These are phyloP conservation scores for Microstegium vimineum DNA, from an alignment of 176 grass and related monocot species.

Conservation along the genomic window DNA sequence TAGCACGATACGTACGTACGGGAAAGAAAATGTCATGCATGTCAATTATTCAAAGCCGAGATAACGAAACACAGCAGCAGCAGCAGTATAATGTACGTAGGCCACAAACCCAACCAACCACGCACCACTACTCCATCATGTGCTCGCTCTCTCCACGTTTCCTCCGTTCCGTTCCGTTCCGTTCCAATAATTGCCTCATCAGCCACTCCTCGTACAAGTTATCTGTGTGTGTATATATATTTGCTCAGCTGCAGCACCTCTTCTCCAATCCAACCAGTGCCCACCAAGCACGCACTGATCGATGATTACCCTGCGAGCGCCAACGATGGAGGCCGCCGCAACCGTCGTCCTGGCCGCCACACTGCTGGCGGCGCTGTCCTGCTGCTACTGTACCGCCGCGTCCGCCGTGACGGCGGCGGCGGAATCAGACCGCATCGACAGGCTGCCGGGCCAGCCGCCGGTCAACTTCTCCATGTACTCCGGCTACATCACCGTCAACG, in stretches of 20 bases:
- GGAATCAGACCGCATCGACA: conserved; percentile 45
- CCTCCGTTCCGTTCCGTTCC: too few species aligned
- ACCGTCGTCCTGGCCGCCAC: conserved; percentile 20
- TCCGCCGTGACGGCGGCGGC: background rate
- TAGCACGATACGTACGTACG: too few species aligned
- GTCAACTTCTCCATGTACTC: conserved; percentile 92
- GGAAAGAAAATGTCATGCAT: too few species aligned
- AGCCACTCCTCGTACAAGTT: background rate
- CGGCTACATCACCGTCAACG: conserved; percentile 77
- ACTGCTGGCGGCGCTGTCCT: conserved; percentile 13
- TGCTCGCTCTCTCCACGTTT: too few species aligned
- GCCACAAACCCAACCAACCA: too few species aligned
- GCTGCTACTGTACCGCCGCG: background rate
- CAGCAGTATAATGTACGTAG: too few species aligned
- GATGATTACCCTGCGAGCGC: background rate
- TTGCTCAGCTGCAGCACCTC: background rate
- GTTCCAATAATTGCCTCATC: too few species aligned
- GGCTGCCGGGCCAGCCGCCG: conserved; percentile 71
- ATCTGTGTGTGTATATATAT: too few species aligned
- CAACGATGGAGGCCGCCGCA: conserved; percentile 14
- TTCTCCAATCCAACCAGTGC: background rate
- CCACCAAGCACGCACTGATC: too few species aligned
- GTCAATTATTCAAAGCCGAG: too few species aligned
- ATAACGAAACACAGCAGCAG: too few species aligned
- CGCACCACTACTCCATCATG: too few species aligned